Evolutionary conservation across 2,329 filamentous ascomycete genomes (phyloP).

Genomic region (Xylariaceae sp.): DNA sequence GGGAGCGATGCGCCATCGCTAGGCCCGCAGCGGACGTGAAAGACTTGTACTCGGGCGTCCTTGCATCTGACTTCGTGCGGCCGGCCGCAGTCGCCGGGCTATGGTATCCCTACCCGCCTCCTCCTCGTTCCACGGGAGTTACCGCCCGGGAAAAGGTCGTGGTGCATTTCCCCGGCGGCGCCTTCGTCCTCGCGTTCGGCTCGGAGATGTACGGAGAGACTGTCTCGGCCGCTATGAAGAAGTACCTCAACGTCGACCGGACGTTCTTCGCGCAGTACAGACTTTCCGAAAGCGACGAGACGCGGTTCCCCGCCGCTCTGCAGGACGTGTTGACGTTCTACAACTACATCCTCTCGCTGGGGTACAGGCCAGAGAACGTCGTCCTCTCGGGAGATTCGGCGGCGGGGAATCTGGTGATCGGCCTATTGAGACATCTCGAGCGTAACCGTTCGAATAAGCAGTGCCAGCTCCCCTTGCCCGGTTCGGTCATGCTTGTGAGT

Average conservation of each 20-base stretch:
- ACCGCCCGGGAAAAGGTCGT: constrained; percentile 12
- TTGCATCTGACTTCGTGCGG: neutral
- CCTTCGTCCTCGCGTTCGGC: constrained; percentile 19
- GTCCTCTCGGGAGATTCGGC: constrained; percentile 11
- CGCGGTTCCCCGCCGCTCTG: constrained; percentile 19
- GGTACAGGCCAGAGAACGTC: constrained; percentile 7
- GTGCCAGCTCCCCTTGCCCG: constrained; percentile 8
- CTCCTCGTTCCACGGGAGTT: neutral
- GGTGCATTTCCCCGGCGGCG: constrained; percentile 20
- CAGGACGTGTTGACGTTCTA: constrained; percentile 21
- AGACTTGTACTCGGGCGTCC: constrained; percentile 2
- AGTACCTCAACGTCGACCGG: constrained; percentile 8
- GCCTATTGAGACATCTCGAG: constrained; percentile 11
- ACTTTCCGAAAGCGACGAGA: constrained; percentile 5
- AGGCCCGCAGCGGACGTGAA: constrained; percentile 2
- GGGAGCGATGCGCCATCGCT: constrained; percentile 5
- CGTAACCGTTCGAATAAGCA: too few species aligned
- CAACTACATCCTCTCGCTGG: constrained; percentile 11
- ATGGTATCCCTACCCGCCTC: constrained; percentile 16
- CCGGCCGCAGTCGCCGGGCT: constrained; percentile 15
- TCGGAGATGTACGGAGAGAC: constrained; percentile 6
- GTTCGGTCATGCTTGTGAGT: constrained; percentile 8
- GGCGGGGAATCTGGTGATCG: constrained; percentile 12
- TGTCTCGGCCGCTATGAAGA: constrained; percentile 7
- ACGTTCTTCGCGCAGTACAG: constrained; percentile 20